phyloP scores from a whole-genome alignment of 2,329 filamentous ascomycete genomes.

The Sporothrix humicola region DNA sequence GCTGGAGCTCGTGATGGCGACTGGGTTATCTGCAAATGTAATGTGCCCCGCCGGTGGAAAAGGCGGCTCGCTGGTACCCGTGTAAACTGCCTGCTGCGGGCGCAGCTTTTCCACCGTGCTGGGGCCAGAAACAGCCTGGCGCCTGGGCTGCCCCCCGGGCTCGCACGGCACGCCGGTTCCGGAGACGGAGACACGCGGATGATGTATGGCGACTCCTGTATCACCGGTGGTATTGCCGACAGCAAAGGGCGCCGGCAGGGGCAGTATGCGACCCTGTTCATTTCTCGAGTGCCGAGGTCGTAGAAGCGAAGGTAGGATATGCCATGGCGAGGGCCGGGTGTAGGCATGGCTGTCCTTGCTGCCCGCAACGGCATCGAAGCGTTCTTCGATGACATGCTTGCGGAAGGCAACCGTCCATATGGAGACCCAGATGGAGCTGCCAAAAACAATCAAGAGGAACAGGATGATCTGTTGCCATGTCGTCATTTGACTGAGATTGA shows the following conservation, averaged over 20 bases:
- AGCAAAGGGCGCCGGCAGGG: background rate
- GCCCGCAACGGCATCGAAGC: constrained; percentile 60
- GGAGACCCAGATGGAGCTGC: constrained; percentile 68
- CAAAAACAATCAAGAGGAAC: constrained; percentile 67
- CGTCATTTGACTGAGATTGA: constrained; percentile 66
- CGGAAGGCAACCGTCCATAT: constrained; percentile 67
- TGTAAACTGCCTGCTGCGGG: too few relatives aligned
- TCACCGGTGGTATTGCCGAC: background rate
- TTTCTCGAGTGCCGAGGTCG: background rate
- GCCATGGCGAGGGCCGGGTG: background rate
- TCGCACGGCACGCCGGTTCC: too few relatives aligned
- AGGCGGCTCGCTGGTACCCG: too few relatives aligned
- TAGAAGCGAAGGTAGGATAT: background rate
- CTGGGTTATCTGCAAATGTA: constrained; percentile 38
- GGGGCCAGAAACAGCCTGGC: too few relatives aligned
- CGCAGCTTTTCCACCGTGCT: too few relatives aligned
- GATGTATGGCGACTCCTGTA: background rate
- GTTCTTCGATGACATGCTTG: constrained; percentile 65
- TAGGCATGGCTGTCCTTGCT: constrained; percentile 46
- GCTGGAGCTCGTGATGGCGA: constrained; percentile 27
- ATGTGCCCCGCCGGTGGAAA: constrained; percentile 34
- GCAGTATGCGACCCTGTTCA: background rate
- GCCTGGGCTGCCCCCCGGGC: too few relatives aligned
- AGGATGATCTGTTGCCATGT: constrained; percentile 70
- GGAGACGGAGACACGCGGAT: too few relatives aligned